A percentile compares a stretch with the other conserved stretches of the same genome.
These are phyloP conservation scores for Trametes gibbosa DNA, from an alignment of 768 basidiomycete genomes.

Conservation along the genomic window DNA sequence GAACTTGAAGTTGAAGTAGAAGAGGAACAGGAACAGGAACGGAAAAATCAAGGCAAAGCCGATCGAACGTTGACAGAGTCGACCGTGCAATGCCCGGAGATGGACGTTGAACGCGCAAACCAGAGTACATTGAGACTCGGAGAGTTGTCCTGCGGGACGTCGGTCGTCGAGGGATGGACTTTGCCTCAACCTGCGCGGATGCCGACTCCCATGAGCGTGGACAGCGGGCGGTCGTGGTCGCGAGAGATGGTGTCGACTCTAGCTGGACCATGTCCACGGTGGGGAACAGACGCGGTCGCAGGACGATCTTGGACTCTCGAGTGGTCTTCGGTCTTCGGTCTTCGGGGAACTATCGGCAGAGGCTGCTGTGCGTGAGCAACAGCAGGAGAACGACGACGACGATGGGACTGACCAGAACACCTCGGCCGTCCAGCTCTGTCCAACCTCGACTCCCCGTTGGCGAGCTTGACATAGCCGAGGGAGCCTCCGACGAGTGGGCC, in stretches of 20 bases:
- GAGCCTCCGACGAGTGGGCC: no score
- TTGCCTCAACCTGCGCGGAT: neutral
- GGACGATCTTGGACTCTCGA: no score
- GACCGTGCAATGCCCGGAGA: neutral
- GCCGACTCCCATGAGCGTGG: no score
- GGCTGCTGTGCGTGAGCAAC: no score
- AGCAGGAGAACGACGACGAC: no score
- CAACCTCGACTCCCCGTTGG: no score
- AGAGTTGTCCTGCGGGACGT: neutral
- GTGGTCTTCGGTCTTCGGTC: no score
- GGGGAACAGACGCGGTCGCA: no score
- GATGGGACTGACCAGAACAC: no score
- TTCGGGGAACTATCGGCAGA: no score
- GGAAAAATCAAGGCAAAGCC: neutral
- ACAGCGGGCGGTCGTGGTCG: neutral
- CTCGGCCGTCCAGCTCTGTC: no score
- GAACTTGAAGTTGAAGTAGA: neutral
- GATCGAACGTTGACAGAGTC: neutral
- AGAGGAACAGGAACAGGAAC: neutral
- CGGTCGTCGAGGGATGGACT: neutral
- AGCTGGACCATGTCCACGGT: neutral
- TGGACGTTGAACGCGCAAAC: neutral
- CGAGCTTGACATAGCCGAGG: no score
- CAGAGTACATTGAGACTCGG: neutral
- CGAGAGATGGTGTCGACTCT: neutral